Evolutionary conservation across 805 yeast species (phyloP), one percentile per base, ranked within the genome.

Genomic region (Wickerhamomyces queroliae): DNA sequence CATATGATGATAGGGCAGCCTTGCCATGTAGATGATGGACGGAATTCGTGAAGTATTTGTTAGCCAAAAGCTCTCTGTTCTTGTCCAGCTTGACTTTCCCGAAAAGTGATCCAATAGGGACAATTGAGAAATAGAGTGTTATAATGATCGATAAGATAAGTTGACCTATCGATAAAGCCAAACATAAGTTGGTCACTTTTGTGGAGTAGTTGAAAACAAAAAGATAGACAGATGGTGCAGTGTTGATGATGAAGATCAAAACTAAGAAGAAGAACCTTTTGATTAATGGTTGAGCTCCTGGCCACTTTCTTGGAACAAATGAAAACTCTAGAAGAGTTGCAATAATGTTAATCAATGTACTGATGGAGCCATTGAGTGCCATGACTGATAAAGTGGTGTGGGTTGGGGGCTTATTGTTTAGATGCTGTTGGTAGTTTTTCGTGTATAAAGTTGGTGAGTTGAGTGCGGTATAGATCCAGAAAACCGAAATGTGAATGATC

Each of bases 381-480:
- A 83, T 69, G 0, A 78, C 72, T 0, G 88, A 66, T 18, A 82
- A 53, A 15, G 67, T 66, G 1, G 78, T 68, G 40, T 79, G 80
- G 3, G 59, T 43, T 1, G 80, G 67, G 1, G 95, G 95, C 24
- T 72, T 73, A 53, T 76, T 80, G 50, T 83, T 72, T 34, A 67
- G 47, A 7, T 66, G 54, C 29, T 74, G 77, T 37, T 64, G 64
- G 52, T 82, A 83, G 38, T 74, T 62, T 28, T 62, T 61, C 0
- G 88, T 80, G 56, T 82, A 85, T 22, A 86, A 63, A 0, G 84
- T 72, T 1, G 85, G 80, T 0, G 89, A 67, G 55, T 86, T 83
- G 55, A 72, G 74, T 33, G 80, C 57, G 0, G 89, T 82, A 53
- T 78, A 86, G 41, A 78, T 75, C 95, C 95, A 86, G 57, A 83